Evolutionary conservation across 805 yeast species (phyloP), one percentile per base, ranked within the genome.

Genomic region (Saturnispora besseyi): DNA sequence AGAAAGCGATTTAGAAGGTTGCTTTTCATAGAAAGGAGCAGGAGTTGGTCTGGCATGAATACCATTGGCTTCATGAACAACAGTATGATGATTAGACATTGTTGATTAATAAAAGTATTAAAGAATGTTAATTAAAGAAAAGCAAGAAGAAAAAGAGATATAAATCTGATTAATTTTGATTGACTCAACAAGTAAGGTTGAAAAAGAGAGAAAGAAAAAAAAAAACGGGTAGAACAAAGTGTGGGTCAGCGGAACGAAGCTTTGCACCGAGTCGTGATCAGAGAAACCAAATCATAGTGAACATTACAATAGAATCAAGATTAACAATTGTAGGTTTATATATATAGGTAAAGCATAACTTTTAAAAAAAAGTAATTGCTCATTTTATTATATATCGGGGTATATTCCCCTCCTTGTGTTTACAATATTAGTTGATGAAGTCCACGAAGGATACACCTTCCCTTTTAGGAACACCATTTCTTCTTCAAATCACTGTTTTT

Each of bases 21-120:
- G 82, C 62, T 75, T 78, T 48, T 72, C 71, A 58, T 62, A 80
- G 62, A 79, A 80, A 47, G 72, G 75, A 55, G 65, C 54, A 21
- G 84, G 84, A 37, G 83, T 77, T 50, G 68, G 75, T 59, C 75
- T 74, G 44, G 72, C 68, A 41, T 57, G 59, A 52, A 75, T 68
- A 49, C 70, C 66, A 64, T 79, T 78, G 57, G 84, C 84, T 66
- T 79, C 84, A 60, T 78, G 84, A 48, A 79, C 84, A 49, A 77
- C 76, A 45, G 67, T 48, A 59, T 77, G 81, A 22, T 54, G 51
- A 48, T 55, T 51, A 12, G 50, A 55, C 55, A 53, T 55, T 18
- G 11, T 22, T 36, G 24, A 18, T 36, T 18, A 36, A 12, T 10
- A 22, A 12, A 18, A 22, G 13, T 36, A 22, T 36, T 15, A 36